phyloP scores from a whole-genome alignment of 1,284 basidiomycete genomes.

The Inonotus hispidus region DNA sequence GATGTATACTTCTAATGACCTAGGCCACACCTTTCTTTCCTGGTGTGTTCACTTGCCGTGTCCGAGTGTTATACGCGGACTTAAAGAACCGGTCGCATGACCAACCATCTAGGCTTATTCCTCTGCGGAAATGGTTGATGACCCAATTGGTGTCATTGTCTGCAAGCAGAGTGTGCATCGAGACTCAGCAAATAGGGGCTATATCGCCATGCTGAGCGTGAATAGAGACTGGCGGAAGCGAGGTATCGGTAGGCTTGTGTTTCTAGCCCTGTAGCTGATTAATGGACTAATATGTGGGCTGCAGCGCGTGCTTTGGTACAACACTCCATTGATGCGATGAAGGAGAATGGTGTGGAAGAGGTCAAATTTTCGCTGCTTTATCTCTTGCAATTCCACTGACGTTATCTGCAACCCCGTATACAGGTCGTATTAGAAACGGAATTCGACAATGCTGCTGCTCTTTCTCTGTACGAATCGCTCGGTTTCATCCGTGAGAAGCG shows the following conservation, averaged over 20 bases:
- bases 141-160: constrained; percentile 86
- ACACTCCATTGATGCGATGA: constrained; percentile 79
- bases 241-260: constrained; percentile 75
- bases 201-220: constrained; percentile 97
- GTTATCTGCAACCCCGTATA: not conserved
- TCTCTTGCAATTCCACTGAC: constrained; percentile 1
- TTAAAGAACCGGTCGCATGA: not conserved
- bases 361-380: constrained; percentile 36
- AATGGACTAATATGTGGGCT: constrained; percentile 14
- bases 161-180: constrained; percentile 92
- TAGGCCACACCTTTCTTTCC: constrained; percentile 92
- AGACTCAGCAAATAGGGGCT: constrained; percentile 78
- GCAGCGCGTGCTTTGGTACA: constrained; percentile 75
- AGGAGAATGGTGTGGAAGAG: constrained; percentile 75
- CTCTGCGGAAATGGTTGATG: constrained; percentile 35
- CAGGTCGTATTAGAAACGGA: constrained; percentile 97
- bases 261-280: constrained; percentile 19
- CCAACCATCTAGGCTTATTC: constrained; percentile 48
- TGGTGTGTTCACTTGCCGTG: constrained; percentile 50
- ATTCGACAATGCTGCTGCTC: constrained; percentile 84
- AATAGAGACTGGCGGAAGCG: constrained; percentile 74
- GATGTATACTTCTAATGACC: not conserved
- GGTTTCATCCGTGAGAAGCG: constrained; percentile 97
- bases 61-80: not conserved
- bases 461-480: constrained; percentile 85